Base-by-base conservation (phyloP, 331 rosid species). In the Quercus tomentella region DNA sequence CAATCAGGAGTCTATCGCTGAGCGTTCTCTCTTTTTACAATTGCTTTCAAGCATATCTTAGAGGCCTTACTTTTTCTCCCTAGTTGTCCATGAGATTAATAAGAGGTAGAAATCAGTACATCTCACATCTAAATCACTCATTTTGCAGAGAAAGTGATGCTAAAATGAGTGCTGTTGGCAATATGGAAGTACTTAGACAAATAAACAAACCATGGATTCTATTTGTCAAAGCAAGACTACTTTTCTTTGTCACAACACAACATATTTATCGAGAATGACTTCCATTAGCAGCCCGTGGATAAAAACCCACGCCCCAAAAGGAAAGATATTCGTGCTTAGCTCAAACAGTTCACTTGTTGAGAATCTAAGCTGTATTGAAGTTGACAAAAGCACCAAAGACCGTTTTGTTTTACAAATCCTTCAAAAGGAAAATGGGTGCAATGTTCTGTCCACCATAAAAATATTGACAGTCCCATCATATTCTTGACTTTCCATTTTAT, bases 261-360 rank as follows among this genome's bases (percentile, higher is more conserved):
- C 23, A 61, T 51, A 69, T 35, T 61, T 56, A 66, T 18, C 8
- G 18, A 55, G 20, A 56, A 65, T 55, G 31, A 21, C 72, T 37
- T 43, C 37, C 4, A 10, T 43, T 31, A 63, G 23, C 31, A 51
- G 61, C 61, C 52, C 57, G 60, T 33, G 80, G 60, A 69, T 54
- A 11, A 52, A 16, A 14, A 51, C 45, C 76, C 76, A 61, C 45
- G 21, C 56, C 73, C 69, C 76, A 76, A 73, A 84, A 83, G 69
- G 66, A 77, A 78, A 66, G 70, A 79, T 76, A 87, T 87, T 87
- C 90, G 82, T 81, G 71, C 73, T 52, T 31, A 55, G 87, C 83
- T 72, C 57, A 68, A 56, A 74, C 56, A 25, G 72, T 43, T 82
- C 86, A 83, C 76, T 33, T 71, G 49, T 56, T 82, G 73, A 84